Conservation (phyloP, 306 rosid species). For the Cucurbita argyrosperma region DNA sequence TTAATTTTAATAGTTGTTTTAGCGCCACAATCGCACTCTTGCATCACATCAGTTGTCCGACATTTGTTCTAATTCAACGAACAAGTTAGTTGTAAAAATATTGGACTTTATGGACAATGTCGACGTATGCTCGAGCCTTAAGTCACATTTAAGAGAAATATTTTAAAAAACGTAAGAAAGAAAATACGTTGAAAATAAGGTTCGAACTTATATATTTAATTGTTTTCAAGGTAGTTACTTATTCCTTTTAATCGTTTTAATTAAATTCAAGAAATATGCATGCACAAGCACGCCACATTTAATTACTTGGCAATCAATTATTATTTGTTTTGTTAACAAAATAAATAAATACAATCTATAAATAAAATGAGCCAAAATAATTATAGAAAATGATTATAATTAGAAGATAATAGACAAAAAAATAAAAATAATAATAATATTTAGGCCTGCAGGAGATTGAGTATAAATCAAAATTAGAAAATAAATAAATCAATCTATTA, state of each 20-base stretch:
- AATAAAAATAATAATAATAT: neutral
- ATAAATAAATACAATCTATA: neutral
- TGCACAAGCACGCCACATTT: neutral
- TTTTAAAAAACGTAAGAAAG: no score
- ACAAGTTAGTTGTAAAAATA: no score
- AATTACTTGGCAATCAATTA: neutral
- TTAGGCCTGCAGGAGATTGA: conserved; percentile 28
- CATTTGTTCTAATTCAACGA: no score
- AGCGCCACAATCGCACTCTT: no score
- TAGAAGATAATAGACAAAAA: no score
- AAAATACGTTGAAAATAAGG: no score
- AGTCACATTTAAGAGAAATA: no score
- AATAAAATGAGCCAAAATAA: neutral
- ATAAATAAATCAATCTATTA: conserved; percentile 22
- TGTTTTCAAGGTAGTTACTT: neutral
- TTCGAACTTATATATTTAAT: neutral
- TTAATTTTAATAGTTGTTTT: no score
- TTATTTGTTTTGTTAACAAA: neutral
- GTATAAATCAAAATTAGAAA: conserved; percentile 11
- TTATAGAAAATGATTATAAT: neutral
- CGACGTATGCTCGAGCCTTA: no score
- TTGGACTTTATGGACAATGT: no score
- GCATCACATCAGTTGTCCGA: no score
- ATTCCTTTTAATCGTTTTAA: neutral
- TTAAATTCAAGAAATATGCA: neutral